Percentiles rank a stretch among this genome's conserved stretches.
These are phyloP conservation scores for Pascua guehoae DNA, from an alignment of 1,284 basidiomycete genomes.

Conservation along the genomic window DNA sequence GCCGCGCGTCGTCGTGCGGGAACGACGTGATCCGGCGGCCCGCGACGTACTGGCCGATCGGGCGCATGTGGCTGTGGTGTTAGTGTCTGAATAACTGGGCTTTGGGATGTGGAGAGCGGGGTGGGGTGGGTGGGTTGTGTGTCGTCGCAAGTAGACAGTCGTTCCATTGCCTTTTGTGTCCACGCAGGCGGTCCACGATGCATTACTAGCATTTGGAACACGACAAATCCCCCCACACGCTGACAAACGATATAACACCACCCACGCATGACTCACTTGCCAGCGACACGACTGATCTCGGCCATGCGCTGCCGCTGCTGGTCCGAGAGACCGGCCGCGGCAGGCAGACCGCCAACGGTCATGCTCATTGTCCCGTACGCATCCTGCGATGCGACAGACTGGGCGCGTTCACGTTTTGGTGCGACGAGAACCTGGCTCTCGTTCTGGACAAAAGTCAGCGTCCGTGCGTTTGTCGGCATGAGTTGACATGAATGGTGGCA, in stretches of 20 bases:
- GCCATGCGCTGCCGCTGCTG: conserved; percentile 14
- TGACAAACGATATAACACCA: background rate
- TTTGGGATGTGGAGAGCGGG: background rate
- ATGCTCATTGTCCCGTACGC: conserved; percentile 18
- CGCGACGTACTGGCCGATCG: conserved; percentile 7
- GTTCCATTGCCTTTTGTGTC: no score
- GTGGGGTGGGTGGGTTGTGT: background rate
- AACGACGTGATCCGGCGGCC: conserved; percentile 2
- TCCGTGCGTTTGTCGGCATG: no score
- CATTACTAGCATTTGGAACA: no score
- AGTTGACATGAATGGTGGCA: background rate
- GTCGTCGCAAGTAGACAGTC: no score
- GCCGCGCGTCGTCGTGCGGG: background rate
- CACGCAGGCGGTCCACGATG: no score
- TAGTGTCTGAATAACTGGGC: background rate
- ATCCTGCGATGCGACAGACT: conserved; percentile 9
- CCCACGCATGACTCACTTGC: conserved; percentile 10
- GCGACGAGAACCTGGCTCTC: conserved; percentile 12
- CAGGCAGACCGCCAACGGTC: conserved; percentile 1
- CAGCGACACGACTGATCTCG: conserved; percentile 13
- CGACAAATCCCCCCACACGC: no score
- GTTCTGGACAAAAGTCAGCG: conserved; percentile 2
- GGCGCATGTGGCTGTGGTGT: conserved; percentile 9
- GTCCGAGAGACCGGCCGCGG: conserved; percentile 1
- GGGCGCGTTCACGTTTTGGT: conserved; percentile 5